Base-by-base conservation (phyloP, 2,329 filamentous ascomycete genomes). In the Knoxdaviesia capensis region DNA sequence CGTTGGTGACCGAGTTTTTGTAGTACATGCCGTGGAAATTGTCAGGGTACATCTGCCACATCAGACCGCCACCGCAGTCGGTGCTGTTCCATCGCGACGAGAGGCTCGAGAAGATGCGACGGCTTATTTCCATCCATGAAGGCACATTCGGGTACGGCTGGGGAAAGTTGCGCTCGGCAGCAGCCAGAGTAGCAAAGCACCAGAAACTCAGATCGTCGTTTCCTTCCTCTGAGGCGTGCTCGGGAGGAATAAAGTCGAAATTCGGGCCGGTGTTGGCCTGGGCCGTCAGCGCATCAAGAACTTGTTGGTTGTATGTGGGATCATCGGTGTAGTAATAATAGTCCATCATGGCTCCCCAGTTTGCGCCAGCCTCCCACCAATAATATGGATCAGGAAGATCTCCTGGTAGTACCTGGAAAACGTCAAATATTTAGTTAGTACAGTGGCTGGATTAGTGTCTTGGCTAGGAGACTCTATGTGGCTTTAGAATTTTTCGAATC, bases 201-300 rank as follows among this genome's bases (percentile, higher is more conserved):
- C 80, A 85, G 54, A 83, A 83, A 32, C 73, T 74, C 53, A 83
- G 75, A 52, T 85, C 80, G 49, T 84, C 80, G 48, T 84, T 85
- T 42, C 79, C 78, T 54, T 80, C 71, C 46, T 74, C 68, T n/a
- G 63, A 62, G 8, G 58, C 57, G 47, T 77, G 70, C 43, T 59
- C 56, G 0, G 66, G 63, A 4, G 69, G 62, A 65, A 80, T 74
- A 51, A 68, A 79, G 56, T 82, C 65, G 44, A 66, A 62, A 6
- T 67, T 55, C 0, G 68, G 65, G 1, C 75, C 76, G 5, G 61
- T 67, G 53, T 71, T 75, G 40, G 57, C 56, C 1, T 58, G 75
- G 30, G 64, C 70, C 5, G 72, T 54, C 3, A 83, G 58, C 6
- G 70, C 76, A 46, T 77, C 61, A 33, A 68, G 65, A 40, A 77